These are phyloP conservation scores for Gracilaria domingensis DNA, from an alignment of 23 red algal species.

Conservation along the genomic window DNA sequence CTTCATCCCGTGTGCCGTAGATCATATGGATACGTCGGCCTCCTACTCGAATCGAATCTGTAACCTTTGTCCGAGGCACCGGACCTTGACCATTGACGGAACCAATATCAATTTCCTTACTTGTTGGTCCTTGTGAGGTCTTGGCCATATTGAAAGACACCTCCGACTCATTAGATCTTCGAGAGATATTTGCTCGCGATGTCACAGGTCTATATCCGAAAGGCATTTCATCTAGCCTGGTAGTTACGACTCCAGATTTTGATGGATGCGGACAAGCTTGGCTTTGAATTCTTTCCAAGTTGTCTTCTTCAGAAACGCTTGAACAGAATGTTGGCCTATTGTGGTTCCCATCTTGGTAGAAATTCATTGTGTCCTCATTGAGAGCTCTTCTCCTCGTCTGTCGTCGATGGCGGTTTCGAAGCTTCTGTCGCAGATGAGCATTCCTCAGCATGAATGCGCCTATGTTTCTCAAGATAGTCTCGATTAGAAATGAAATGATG, in stretches of 20 bases:
- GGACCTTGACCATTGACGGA: conserved; percentile 6
- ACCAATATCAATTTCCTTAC: neutral
- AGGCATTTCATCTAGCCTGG: neutral
- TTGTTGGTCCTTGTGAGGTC: neutral
- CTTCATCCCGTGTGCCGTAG: neutral
- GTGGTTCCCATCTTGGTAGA: neutral
- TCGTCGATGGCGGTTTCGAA: neutral
- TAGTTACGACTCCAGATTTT: neutral
- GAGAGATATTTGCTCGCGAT: neutral
- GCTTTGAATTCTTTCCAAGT: neutral
- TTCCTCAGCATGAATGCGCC: too few relatives aligned
- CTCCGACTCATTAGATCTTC: conserved; percentile 7
- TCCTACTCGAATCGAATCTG: conserved; percentile 4
- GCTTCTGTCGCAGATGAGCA: too few relatives aligned
- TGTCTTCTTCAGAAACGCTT: neutral
- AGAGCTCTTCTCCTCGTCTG: neutral
- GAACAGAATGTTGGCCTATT: neutral
- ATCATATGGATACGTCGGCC: neutral
- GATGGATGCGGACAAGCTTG: neutral
- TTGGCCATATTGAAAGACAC: neutral
- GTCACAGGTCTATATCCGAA: too few relatives aligned
- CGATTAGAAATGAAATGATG: too few relatives aligned
- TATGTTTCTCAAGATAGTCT: too few relatives aligned
- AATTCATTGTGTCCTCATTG: neutral
- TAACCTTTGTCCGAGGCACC: neutral